Conservation (phyloP, 208 protist species). For the Porcisia deanei region DNA sequence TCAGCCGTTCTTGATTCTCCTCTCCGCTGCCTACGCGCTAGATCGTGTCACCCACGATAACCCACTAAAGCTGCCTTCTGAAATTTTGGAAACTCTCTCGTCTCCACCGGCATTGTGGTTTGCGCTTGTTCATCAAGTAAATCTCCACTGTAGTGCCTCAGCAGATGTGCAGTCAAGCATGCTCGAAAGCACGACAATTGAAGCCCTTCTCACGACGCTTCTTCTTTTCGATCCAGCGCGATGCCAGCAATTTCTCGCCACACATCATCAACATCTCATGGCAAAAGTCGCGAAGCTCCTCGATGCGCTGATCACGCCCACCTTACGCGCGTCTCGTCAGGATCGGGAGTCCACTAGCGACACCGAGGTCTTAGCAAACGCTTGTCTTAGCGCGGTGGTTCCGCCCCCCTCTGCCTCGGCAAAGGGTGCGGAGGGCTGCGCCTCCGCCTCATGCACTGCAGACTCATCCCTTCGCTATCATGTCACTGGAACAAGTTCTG, state of each 20-base stretch:
- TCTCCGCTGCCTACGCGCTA: constrained; percentile 63
- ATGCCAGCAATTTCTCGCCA: constrained; percentile 6
- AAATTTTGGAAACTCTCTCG: constrained; percentile 21
- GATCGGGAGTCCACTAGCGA: background rate
- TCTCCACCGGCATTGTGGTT: constrained; percentile 52
- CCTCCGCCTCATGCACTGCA: background rate
- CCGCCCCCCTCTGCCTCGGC: background rate
- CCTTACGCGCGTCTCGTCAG: constrained; percentile 1
- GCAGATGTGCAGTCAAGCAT: background rate
- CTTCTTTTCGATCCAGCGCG: constrained; percentile 23
- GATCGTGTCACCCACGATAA: constrained; percentile 33
- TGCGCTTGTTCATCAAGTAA: constrained; percentile 56
- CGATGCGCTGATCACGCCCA: constrained; percentile 5
- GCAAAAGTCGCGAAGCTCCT: constrained; percentile 5
- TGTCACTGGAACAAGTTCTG: background rate
- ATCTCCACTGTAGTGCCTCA: background rate
- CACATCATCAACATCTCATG: constrained; percentile 6
- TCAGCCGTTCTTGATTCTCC: constrained; percentile 65
- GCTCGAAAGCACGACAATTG: background rate
- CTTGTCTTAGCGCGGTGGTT: no score
- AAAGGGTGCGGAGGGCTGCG: background rate
- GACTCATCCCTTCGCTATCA: background rate
- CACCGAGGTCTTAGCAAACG: background rate
- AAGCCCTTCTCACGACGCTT: constrained; percentile 30
- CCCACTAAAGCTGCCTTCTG: constrained; percentile 12